Percentiles rank a stretch among this genome's conserved stretches.
Conservation (phyloP, 345 rosid genomes). For the Salix dunnii region DNA sequence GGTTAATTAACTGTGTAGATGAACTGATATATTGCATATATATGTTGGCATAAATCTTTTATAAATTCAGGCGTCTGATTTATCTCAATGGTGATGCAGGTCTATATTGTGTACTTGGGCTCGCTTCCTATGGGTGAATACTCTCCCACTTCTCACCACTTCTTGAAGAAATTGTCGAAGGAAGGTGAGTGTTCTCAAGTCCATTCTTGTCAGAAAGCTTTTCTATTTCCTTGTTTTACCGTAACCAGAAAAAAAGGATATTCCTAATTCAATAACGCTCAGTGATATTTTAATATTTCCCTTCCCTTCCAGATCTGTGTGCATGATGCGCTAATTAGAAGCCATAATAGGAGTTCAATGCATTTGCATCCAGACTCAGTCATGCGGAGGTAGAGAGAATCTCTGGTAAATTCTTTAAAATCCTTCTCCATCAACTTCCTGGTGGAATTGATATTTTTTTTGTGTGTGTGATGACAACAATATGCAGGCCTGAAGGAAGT, state of each 20-base stretch:
- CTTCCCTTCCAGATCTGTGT: slow-evolving; percentile 18
- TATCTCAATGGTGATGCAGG: slow-evolving; percentile 3
- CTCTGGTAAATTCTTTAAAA: slow-evolving; percentile 31
- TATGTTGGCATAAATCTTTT: no score
- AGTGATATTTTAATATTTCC: background rate
- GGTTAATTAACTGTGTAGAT: no score
- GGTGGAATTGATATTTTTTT: no score
- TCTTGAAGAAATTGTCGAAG: slow-evolving; percentile 15
- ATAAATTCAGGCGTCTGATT: no score
- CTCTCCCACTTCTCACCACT: slow-evolving; percentile 27
- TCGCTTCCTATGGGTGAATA: slow-evolving; percentile 26
- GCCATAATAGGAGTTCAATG: slow-evolving; percentile 59
- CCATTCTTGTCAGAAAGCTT: background rate
- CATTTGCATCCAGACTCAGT: slow-evolving; percentile 48
- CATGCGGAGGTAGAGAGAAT: slow-evolving; percentile 39
- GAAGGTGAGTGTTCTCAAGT: slow-evolving; percentile 8
- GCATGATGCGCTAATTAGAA: slow-evolving; percentile 36
- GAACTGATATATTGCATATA: no score
- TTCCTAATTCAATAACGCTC: no score
- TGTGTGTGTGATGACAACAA: background rate
- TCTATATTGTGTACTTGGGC: slow-evolving; percentile 44
- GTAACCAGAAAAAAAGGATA: no score
- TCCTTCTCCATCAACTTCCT: no score
- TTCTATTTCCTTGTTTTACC: background rate
- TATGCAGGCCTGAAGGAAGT: slow-evolving; percentile 32